A percentile compares a stretch with the other conserved stretches of the same genome.
Evolutionary conservation across 306 rosid species (phyloP).

Genomic region (Gastrolobium bilobum): DNA sequence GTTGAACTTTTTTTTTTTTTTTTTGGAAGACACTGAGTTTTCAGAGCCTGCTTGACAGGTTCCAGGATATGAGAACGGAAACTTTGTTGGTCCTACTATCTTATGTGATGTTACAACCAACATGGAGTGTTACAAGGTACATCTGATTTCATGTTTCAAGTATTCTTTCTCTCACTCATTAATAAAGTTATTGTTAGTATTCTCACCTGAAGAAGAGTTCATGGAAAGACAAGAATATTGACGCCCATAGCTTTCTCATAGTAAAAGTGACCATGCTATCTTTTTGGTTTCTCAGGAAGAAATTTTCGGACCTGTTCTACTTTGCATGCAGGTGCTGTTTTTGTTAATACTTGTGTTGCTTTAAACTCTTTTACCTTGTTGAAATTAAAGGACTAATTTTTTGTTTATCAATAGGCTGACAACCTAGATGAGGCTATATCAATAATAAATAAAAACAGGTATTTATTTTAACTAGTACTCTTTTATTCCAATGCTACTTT

Average conservation of each 20-base stretch:
- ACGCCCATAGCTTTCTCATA: slow-evolving; percentile 30
- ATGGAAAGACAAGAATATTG: slow-evolving; percentile 50
- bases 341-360: slow-evolving; percentile 16
- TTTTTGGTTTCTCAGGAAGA: slow-evolving; percentile 72
- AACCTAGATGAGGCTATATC: slow-evolving; percentile 76
- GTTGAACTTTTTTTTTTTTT: slow-evolving; percentile 24
- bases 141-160: slow-evolving; percentile 25
- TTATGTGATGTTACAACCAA: slow-evolving; percentile 65
- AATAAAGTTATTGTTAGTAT: not conserved
- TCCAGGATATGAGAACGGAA: slow-evolving; percentile 76
- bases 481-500: slow-evolving; percentile 13
- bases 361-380: slow-evolving; percentile 22
- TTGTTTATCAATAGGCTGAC: slow-evolving; percentile 63
- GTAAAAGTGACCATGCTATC: not conserved
- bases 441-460: slow-evolving; percentile 75
- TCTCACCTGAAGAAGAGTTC: slow-evolving; percentile 44
- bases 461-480: slow-evolving; percentile 31
- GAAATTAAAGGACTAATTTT: slow-evolving; percentile 21
- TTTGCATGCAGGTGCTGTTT: slow-evolving; percentile 72
- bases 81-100: slow-evolving; percentile 77
- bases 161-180: not conserved
- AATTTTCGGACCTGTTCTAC: slow-evolving; percentile 75
- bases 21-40: slow-evolving; percentile 27
- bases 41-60: slow-evolving; percentile 55
- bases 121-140: slow-evolving; percentile 80